These are phyloP conservation scores for Tolypocladium paradoxum DNA, from an alignment of 2,329 filamentous ascomycete genomes.

Conservation along the genomic window DNA sequence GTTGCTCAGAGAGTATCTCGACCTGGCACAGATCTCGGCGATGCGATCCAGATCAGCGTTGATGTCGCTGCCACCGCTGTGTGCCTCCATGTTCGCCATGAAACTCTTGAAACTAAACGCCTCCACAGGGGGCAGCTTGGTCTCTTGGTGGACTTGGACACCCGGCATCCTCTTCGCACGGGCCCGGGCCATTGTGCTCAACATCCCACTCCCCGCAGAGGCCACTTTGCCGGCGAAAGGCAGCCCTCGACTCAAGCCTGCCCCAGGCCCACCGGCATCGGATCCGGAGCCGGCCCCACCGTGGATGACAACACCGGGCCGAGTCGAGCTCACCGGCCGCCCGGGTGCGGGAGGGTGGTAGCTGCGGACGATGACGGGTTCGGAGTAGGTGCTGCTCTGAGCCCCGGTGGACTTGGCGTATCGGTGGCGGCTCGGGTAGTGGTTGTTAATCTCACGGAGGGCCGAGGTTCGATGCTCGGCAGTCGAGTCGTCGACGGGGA, in stretches of 20 bases:
- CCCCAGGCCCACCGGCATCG: slow-evolving; percentile 16
- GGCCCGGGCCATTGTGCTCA: slow-evolving; percentile 32
- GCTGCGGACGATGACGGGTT: slow-evolving; percentile 55
- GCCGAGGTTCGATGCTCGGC: slow-evolving; percentile 48
- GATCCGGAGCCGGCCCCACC: slow-evolving; percentile 15
- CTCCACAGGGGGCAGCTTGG: slow-evolving; percentile 48
- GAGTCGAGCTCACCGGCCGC: slow-evolving; percentile 19
- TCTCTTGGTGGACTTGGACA: slow-evolving; percentile 17
- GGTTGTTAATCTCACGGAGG: slow-evolving; percentile 47
- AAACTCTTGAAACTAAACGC: slow-evolving; percentile 57
- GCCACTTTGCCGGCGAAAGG: slow-evolving; percentile 21
- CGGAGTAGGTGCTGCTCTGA: slow-evolving; percentile 48
- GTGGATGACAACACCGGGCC: slow-evolving; percentile 16
- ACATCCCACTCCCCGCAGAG: slow-evolving; percentile 25
- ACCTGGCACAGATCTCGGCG: slow-evolving; percentile 56
- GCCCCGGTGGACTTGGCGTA: slow-evolving; percentile 46
- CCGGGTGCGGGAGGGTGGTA: slow-evolving; percentile 39
- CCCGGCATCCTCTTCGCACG: slow-evolving; percentile 25
- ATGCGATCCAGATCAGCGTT: slow-evolving; percentile 51
- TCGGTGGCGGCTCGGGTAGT: slow-evolving; percentile 44
- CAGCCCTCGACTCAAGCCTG: slow-evolving; percentile 17
- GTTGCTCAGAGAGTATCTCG: slow-evolving; percentile 53
- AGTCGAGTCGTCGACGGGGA: slow-evolving; percentile 45
- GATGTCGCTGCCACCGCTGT: slow-evolving; percentile 34
- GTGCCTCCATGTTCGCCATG: slow-evolving; percentile 42